These are phyloP conservation scores for Malus sylvestris DNA, from an alignment of 306 rosid genomes.

Conservation along the genomic window DNA sequence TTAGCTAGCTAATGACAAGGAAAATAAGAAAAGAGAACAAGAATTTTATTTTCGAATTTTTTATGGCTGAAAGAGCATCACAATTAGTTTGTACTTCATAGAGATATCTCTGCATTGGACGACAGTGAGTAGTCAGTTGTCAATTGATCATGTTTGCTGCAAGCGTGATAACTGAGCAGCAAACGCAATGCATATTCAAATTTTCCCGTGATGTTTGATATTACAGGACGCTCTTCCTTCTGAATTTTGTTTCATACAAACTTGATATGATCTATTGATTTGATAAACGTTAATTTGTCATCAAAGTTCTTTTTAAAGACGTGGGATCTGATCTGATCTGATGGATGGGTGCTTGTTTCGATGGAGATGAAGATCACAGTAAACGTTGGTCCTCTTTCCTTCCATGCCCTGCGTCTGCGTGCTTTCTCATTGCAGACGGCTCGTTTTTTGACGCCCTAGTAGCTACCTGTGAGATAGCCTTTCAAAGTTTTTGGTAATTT, in stretches of 20 bases:
- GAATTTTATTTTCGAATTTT: background rate
- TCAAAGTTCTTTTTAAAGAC: background rate
- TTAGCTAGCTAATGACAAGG: background rate
- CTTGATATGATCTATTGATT: too few species aligned
- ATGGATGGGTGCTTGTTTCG: conserved; percentile 5
- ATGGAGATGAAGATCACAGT: background rate
- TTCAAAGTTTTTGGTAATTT: too few species aligned
- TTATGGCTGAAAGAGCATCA: background rate
- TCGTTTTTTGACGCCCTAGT: background rate
- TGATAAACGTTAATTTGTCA: too few species aligned
- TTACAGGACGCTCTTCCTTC: background rate
- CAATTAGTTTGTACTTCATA: background rate
- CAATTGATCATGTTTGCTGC: background rate
- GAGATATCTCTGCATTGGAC: background rate
- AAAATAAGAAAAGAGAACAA: too few species aligned
- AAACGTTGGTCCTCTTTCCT: background rate
- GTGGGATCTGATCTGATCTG: background rate
- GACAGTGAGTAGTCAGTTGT: conserved; percentile 9
- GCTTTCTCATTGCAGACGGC: background rate
- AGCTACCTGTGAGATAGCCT: background rate
- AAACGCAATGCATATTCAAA: background rate
- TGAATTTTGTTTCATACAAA: background rate
- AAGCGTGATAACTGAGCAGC: background rate
- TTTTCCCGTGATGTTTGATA: background rate
- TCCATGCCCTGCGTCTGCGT: background rate